Evolutionary conservation across 2,329 filamentous ascomycete genomes (phyloP).

Genomic region (Ophiosphaerella herpotricha): DNA sequence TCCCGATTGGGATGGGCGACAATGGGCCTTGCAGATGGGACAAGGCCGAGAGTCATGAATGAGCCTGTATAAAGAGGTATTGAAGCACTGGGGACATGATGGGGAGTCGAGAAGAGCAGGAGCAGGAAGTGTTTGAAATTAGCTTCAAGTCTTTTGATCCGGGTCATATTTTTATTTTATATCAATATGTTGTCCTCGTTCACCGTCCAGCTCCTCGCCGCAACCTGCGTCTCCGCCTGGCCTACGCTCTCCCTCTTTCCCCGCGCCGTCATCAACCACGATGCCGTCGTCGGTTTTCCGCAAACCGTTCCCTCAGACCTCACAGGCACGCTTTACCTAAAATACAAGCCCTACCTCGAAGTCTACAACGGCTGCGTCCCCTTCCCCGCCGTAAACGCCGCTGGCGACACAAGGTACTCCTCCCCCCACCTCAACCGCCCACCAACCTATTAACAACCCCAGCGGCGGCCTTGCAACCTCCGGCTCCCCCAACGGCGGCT

Average conservation of each 20-base stretch:
- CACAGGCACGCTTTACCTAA: conserved; percentile 56
- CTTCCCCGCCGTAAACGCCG: conserved; percentile 64
- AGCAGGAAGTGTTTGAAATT: neutral
- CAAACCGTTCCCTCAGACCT: conserved; percentile 57
- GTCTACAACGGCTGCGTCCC: conserved; percentile 66
- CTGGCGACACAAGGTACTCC: conserved; percentile 61
- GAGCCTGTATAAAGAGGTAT: neutral
- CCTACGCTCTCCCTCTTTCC: conserved; percentile 31
- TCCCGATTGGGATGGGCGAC: conserved; percentile 1
- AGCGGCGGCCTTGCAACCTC: conserved; percentile 52
- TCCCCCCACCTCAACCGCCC: too few relatives aligned
- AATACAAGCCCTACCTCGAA: conserved; percentile 61
- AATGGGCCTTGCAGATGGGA: too few relatives aligned
- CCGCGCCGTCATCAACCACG: conserved; percentile 51
- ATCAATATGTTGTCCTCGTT: conserved; percentile 8
- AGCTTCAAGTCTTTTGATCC: neutral
- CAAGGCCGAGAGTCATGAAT: neutral
- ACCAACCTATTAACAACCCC: neutral
- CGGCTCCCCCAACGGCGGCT: conserved; percentile 48
- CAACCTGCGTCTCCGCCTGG: conserved; percentile 25
- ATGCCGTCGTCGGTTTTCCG: conserved; percentile 59
- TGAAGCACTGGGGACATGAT: neutral
- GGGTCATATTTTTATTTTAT: neutral
- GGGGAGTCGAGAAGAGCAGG: neutral
- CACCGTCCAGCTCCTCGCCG: conserved; percentile 27